Evolutionary conservation across 441 rosid genomes (phyloP).

Genomic region (Pelargonium australe): DNA sequence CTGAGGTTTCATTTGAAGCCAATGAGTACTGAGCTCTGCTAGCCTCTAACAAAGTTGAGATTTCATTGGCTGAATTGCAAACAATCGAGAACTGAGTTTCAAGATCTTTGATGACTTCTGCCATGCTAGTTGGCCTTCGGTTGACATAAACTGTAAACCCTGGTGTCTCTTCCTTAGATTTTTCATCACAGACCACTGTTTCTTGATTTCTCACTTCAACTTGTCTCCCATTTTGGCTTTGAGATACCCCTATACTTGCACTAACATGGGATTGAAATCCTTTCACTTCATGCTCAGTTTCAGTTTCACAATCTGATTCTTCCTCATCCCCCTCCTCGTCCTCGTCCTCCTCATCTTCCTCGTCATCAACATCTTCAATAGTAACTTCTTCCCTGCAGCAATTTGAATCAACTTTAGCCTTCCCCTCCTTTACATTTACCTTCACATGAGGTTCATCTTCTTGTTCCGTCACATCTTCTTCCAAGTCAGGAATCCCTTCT

Average conservation of each 20-base stretch:
- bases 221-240: constrained; percentile 37
- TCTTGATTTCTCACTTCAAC: constrained; percentile 53
- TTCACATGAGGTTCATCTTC: constrained; percentile 36
- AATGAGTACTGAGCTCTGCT: constrained; percentile 59
- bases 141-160: constrained; percentile 93
- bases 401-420: constrained; percentile 26
- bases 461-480: constrained; percentile 72
- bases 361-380: constrained; percentile 72
- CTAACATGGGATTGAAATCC: constrained; percentile 38
- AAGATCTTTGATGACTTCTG: constrained; percentile 87
- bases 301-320: constrained; percentile 31
- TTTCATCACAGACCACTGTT: constrained; percentile 39
- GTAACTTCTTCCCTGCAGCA: constrained; percentile 54
- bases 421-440: constrained; percentile 28
- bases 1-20: constrained; percentile 60
- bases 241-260: constrained; percentile 38
- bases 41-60: constrained; percentile 74
- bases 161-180: constrained; percentile 46
- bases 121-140: constrained; percentile 86
- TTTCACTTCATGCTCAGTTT: constrained; percentile 28
- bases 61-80: constrained; percentile 67
- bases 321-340: constrained; percentile 26
- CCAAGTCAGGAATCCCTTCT: constrained; percentile 97
- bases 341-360: constrained; percentile 36
- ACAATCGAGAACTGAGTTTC: constrained; percentile 66